Evolutionary conservation across 1,284 basidiomycete genomes (phyloP).

Genomic region (Apiotrichum porosum): DNA sequence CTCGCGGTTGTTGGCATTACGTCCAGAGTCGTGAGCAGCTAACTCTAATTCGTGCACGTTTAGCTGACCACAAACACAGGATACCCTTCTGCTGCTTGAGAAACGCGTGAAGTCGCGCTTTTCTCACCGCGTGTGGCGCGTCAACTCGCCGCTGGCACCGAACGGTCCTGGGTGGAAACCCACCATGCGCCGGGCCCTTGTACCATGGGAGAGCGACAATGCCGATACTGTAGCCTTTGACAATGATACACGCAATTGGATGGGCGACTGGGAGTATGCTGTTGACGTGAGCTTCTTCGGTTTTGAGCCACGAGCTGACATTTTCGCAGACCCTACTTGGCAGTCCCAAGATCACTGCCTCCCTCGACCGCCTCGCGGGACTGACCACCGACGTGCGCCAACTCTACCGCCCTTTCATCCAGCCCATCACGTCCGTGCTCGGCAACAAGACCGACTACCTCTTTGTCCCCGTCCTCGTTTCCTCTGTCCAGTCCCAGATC

Average conservation of each 20-base stretch:
- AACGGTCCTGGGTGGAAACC: slow-evolving; percentile 53
- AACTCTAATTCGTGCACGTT: too few relatives aligned
- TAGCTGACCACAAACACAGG: slow-evolving; percentile 43
- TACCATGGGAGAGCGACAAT: slow-evolving; percentile 28
- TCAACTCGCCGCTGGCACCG: slow-evolving; percentile 57
- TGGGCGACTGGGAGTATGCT: slow-evolving; percentile 56
- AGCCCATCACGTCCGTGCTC: slow-evolving; percentile 29
- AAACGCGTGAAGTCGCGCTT: slow-evolving; percentile 94
- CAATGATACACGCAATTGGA: slow-evolving; percentile 51
- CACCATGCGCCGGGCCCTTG: slow-evolving; percentile 53
- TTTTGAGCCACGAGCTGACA: background rate
- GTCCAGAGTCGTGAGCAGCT: slow-evolving; percentile 57
- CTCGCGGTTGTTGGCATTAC: slow-evolving; percentile 79
- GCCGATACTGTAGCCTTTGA: slow-evolving; percentile 35
- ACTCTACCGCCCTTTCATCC: slow-evolving; percentile 58
- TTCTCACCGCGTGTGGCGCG: slow-evolving; percentile 79
- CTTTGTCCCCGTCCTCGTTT: slow-evolving; percentile 16
- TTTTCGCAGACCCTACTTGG: slow-evolving; percentile 41
- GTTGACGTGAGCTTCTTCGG: slow-evolving; percentile 55
- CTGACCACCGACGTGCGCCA: slow-evolving; percentile 64
- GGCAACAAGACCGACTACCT: slow-evolving; percentile 25
- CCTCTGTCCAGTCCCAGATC: slow-evolving; percentile 30
- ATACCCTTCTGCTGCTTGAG: slow-evolving; percentile 82
- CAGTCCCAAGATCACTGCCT: slow-evolving; percentile 27
- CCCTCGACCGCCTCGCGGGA: slow-evolving; percentile 57